Evolutionary conservation across 176 grass and related monocot species (phyloP), one percentile per base, ranked within the genome.

Genomic region (Aechmea fasciata): DNA sequence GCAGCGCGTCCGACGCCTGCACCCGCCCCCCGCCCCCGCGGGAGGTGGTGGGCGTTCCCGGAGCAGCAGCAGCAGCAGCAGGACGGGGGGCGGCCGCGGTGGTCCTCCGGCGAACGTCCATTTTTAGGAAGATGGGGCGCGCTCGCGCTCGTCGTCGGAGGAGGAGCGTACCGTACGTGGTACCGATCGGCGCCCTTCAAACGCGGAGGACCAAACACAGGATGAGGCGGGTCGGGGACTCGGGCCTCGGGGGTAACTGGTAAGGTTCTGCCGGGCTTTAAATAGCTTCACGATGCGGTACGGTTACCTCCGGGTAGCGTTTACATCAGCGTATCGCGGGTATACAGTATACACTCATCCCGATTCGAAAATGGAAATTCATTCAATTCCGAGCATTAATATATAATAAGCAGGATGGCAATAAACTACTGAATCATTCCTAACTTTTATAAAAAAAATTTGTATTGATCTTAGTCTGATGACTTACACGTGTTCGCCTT

Each of bases 1-100:
- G 89, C 57, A 97, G 79, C 72, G 73, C 63, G 23, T 75, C 63
- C 8, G 73, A 66, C 1, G 73, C 73, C 25, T 66, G 73, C 10
- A 75, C 11, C 47, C 5, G 48, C 25, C 0, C 11, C 48, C 7
- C 62, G 9, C 49, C 22, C 10, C 15, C 49, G 13, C 23, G 10
- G 47, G 48, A 0, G 20, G 13, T 19, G 55, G 55, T 10, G 55
- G 17, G 9, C 55, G 15, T 41, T 41, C 33, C 33, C 33, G 33
- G 33, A 41, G 33, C 33, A 7, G 6, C 33, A 41, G 33, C 3
- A 41, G 6, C 3, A 41, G 33, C 5, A 41, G 33, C 5, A 41
- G 33, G 33, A 41, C 5, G 0, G 20, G 13, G 17, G 55, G 55
- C 17, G 14, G 17, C 20, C 55, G 15, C 19, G 55, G 15, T 14